These are phyloP conservation scores for Pichia californica DNA, from an alignment of 805 yeast species.

Conservation along the genomic window DNA sequence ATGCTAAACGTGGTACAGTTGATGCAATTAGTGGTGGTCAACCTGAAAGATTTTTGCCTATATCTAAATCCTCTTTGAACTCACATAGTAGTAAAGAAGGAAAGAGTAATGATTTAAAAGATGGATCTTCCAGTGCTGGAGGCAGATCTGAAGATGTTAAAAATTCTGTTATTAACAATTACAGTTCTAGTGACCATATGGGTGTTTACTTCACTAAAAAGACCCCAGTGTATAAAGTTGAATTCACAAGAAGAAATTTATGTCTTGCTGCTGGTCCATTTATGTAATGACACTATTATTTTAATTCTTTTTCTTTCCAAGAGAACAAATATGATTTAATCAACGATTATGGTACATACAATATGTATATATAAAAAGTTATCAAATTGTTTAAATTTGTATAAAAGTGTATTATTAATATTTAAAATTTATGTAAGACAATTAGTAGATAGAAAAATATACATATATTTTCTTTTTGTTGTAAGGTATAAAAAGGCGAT, in stretches of 20 bases:
- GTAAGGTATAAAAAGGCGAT: too few relatives aligned
- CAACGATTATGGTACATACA: too few relatives aligned
- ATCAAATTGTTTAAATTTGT: too few relatives aligned
- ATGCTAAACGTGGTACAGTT: slow-evolving; percentile 74
- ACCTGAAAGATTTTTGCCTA: slow-evolving; percentile 47
- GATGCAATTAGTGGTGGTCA: slow-evolving; percentile 34
- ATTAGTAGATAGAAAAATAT: too few relatives aligned
- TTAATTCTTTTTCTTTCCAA: too few relatives aligned
- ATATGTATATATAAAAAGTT: neutral
- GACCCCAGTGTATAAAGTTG: slow-evolving; percentile 90
- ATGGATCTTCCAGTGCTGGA: too few relatives aligned
- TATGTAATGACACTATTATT: too few relatives aligned
- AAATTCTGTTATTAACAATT: slow-evolving; percentile 56
- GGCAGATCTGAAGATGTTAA: neutral
- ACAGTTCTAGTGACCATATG: slow-evolving; percentile 60
- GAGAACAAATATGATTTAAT: too few relatives aligned
- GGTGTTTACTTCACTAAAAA: slow-evolving; percentile 90
- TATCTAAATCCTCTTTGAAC: slow-evolving; percentile 15
- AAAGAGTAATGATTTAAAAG: slow-evolving; percentile 40
- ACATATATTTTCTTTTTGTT: too few relatives aligned
- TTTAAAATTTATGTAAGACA: too few relatives aligned
- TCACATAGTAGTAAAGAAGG: slow-evolving; percentile 8
- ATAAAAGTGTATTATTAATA: neutral
- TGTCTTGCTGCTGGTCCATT: slow-evolving; percentile 93
- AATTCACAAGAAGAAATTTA: slow-evolving; percentile 83